phyloP scores from a whole-genome alignment of 495 filamentous ascomycete genomes.

The Tuber microsphaerosporum region DNA sequence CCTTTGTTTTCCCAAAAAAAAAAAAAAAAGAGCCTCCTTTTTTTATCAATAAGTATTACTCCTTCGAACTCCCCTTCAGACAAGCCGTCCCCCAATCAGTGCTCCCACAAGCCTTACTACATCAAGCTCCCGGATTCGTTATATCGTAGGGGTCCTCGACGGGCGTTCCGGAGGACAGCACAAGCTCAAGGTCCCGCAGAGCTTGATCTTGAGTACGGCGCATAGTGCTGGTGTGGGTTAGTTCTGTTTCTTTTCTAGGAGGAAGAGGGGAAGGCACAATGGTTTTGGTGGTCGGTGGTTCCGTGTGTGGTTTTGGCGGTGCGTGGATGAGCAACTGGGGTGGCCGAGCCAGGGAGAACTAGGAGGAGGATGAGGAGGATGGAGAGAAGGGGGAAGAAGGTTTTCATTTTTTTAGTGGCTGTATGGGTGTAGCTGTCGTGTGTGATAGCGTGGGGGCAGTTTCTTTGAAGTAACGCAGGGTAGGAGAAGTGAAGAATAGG shows the following conservation, averaged over 20 bases:
- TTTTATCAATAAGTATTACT: neutral
- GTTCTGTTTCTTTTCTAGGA: neutral
- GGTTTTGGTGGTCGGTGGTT: neutral
- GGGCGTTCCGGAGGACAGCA: neutral
- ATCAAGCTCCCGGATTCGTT: neutral
- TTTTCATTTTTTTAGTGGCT: too few species aligned
- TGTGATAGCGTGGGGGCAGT: too few species aligned
- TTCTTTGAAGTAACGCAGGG: too few species aligned
- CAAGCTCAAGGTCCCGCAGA: neutral
- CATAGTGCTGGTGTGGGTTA: neutral
- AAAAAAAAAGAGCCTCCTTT: neutral
- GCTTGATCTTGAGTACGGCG: neutral
- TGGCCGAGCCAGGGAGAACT: too few species aligned
- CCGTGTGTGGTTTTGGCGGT: neutral
- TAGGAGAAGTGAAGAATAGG: too few species aligned
- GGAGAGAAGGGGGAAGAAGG: too few species aligned
- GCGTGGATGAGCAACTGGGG: neutral
- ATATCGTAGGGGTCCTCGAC: neutral
- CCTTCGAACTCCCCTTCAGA: neutral
- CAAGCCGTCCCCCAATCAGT: neutral
- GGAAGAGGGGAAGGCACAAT: neutral
- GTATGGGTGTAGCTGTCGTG: too few species aligned
- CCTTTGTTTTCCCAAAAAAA: neutral
- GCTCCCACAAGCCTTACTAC: neutral
- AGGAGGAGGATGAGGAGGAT: too few species aligned